These are phyloP conservation scores for Mayamaea pseudoterrestris DNA, from an alignment of 108 stramenopile species.

Conservation along the genomic window DNA sequence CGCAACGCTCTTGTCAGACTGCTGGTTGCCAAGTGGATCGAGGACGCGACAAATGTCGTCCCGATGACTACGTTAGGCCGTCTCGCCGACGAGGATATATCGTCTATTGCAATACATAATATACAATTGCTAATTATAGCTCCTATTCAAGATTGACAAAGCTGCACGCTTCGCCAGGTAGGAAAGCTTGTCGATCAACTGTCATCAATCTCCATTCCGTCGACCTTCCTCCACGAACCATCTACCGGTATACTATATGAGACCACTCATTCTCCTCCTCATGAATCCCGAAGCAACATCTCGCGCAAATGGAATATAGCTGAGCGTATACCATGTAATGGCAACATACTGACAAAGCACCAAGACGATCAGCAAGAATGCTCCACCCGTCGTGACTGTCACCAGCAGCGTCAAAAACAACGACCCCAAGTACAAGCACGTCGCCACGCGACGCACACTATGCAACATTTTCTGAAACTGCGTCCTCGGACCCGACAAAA, in stretches of 20 bases:
- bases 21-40: background rate
- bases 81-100: background rate
- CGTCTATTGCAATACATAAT: background rate
- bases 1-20: background rate
- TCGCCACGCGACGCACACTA: constrained; percentile 21
- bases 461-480: constrained; percentile 44
- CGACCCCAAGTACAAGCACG: constrained; percentile 23
- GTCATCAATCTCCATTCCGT: background rate
- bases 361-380: constrained; percentile 26
- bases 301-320: constrained; percentile 49
- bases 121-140: background rate
- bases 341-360: constrained; percentile 37
- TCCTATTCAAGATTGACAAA: background rate
- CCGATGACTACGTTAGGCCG: background rate
- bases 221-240: background rate
- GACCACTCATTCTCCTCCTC: background rate
- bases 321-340: constrained; percentile 43
- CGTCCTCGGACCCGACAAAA: constrained; percentile 33
- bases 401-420: constrained; percentile 27
- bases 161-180: background rate
- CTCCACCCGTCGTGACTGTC: too few relatives aligned
- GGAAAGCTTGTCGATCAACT: too few relatives aligned
- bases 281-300: constrained; percentile 6
- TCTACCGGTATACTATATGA: background rate
- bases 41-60: background rate